These are phyloP conservation scores for Trifolium repens DNA, from an alignment of 306 rosid species.

Conservation along the genomic window DNA sequence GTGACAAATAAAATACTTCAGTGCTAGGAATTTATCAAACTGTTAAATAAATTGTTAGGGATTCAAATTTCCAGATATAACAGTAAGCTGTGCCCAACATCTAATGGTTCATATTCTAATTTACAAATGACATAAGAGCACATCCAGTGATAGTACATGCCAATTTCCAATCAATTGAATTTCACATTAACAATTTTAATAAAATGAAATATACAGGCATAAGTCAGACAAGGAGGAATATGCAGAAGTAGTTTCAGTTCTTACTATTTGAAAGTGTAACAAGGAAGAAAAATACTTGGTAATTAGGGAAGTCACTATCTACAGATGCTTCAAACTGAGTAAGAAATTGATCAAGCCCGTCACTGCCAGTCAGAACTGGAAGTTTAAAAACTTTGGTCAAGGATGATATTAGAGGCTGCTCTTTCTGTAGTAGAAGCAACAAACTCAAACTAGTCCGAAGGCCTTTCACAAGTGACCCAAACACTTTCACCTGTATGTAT, in stretches of 20 bases:
- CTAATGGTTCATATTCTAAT: neutral
- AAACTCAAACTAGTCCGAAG: constrained; percentile 76
- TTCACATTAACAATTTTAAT: constrained; percentile 6
- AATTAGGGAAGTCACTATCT: constrained; percentile 83
- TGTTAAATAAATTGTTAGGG: neutral
- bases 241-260: neutral
- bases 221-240: neutral
- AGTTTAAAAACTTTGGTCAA: constrained; percentile 62
- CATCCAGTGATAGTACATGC: constrained; percentile 6
- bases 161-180: constrained; percentile 7
- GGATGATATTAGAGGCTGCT: constrained; percentile 54
- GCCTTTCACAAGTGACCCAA: constrained; percentile 89
- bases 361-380: constrained; percentile 62
- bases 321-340: constrained; percentile 92
- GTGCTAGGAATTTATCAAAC: neutral
- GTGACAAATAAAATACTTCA: neutral
- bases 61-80: constrained; percentile 4
- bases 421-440: constrained; percentile 69
- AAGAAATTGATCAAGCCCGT: constrained; percentile 83
- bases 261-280: neutral
- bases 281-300: constrained; percentile 59
- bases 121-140: constrained; percentile 21
- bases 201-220: neutral
- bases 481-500: constrained; percentile 74
- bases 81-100: constrained; percentile 8